A percentile compares a stretch with the other conserved stretches of the same genome.
Evolutionary conservation across 768 basidiomycete species (phyloP).

Genomic region (Leccinum broughii): DNA sequence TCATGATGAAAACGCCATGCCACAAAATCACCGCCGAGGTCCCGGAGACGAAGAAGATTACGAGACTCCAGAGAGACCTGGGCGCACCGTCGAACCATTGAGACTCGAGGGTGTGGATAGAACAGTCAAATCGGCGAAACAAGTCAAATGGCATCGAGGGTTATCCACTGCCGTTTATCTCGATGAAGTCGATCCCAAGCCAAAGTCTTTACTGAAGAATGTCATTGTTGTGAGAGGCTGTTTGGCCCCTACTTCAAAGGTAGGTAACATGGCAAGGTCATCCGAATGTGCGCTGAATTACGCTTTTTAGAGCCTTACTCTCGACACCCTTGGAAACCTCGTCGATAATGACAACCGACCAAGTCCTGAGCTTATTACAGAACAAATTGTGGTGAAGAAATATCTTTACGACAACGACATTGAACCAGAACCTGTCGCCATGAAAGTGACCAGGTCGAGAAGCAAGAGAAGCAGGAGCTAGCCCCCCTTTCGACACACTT

Average conservation of each 20-base stretch:
- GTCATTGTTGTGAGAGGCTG: conserved; percentile 57
- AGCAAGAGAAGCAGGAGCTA: conserved; percentile 49
- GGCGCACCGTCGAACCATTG: conserved; percentile 41
- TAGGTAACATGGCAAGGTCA: conserved; percentile 26
- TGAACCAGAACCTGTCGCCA: conserved; percentile 32
- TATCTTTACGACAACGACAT: conserved; percentile 79
- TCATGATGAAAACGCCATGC: conserved; percentile 30
- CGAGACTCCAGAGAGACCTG: conserved; percentile 56
- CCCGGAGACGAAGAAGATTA: conserved; percentile 85
- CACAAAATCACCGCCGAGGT: conserved; percentile 53
- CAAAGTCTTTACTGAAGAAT: conserved; percentile 44
- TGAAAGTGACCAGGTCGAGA: conserved; percentile 59
- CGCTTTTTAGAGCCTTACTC: conserved; percentile 47
- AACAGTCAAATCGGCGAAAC: conserved; percentile 40
- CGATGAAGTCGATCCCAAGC: conserved; percentile 60
- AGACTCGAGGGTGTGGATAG: conserved; percentile 37
- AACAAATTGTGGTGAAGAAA: conserved; percentile 73
- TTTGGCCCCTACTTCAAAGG: conserved; percentile 68
- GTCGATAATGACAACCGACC: conserved; percentile 53
- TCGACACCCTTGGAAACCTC: conserved; percentile 76
- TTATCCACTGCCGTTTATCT: conserved; percentile 61
- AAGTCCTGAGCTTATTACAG: conserved; percentile 54
- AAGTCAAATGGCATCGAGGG: conserved; percentile 79
- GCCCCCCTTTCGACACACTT: background rate
- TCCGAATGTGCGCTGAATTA: conserved; percentile 6